phyloP scores from a whole-genome alignment of 2,329 filamentous ascomycete species.

The Penicillium brevicompactum region DNA sequence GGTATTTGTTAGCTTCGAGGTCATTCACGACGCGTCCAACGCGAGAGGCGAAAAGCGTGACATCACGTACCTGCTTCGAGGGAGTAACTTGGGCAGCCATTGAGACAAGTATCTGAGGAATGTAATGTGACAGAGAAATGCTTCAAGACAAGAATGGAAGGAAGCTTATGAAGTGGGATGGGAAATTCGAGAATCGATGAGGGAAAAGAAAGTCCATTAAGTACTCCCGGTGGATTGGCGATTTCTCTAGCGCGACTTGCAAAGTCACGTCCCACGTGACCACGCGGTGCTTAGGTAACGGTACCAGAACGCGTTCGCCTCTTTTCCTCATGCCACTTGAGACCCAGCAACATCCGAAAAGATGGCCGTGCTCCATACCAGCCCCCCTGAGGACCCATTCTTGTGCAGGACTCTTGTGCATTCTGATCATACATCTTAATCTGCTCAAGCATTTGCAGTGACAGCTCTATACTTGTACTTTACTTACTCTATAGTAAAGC shows the following conservation, averaged over 20 bases:
- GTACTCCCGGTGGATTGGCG: constrained; percentile 29
- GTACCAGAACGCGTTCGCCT: constrained; percentile 14
- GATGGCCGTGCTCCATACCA: constrained; percentile 25
- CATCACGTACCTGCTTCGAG: constrained; percentile 68
- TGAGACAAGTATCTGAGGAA: constrained; percentile 31
- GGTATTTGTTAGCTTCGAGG: constrained; percentile 41
- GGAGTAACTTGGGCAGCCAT: constrained; percentile 79
- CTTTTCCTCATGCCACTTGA: constrained; percentile 25
- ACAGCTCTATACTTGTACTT: background rate
- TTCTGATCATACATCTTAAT: constrained; percentile 9
- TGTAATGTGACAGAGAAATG: constrained; percentile 31
- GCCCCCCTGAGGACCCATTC: constrained; percentile 3
- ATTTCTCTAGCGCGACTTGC: constrained; percentile 41
- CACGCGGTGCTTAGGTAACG: constrained; percentile 28
- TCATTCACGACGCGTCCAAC: constrained; percentile 35
- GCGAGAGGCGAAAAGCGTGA: constrained; percentile 36
- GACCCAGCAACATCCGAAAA: constrained; percentile 26
- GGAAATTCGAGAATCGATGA: constrained; percentile 18
- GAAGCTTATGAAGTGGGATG: constrained; percentile 21
- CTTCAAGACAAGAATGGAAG: constrained; percentile 27
- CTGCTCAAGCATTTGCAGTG: background rate
- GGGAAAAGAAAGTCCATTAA: constrained; percentile 33
- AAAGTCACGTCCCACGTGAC: constrained; percentile 44
- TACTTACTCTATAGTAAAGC: background rate
- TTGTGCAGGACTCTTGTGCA: constrained; percentile 2